Conservation (phyloP, 2,329 filamentous ascomycete species). For the Aspergillus alliaceus region DNA sequence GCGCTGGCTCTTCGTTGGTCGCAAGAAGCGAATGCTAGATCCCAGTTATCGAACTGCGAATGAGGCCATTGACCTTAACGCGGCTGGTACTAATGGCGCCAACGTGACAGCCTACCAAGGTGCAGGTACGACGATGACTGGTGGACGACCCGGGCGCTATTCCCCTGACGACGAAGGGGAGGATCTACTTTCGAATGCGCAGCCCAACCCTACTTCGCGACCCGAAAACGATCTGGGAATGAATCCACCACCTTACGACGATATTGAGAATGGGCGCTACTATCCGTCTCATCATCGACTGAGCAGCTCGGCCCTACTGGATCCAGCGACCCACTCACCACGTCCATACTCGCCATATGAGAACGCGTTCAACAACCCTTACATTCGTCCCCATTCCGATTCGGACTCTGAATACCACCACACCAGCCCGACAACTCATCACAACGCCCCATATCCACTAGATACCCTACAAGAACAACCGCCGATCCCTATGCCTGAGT, state of each 20-base stretch:
- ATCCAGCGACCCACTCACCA: conserved; percentile 11
- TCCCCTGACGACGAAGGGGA: conserved; percentile 37
- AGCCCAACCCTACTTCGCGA: conserved; percentile 34
- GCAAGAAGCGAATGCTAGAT: conserved; percentile 50
- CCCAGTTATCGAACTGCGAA: conserved; percentile 37
- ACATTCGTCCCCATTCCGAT: conserved; percentile 16
- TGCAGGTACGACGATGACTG: conserved; percentile 23
- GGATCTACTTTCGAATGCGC: conserved; percentile 40
- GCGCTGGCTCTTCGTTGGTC: conserved; percentile 77
- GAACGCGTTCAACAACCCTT: conserved; percentile 15
- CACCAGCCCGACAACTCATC: conserved; percentile 11
- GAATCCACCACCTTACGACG: conserved; percentile 18
- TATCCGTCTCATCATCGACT: conserved; percentile 8
- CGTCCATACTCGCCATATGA: conserved; percentile 21
- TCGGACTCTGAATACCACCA: conserved; percentile 17
- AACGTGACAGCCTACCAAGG: conserved; percentile 30
- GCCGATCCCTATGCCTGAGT: conserved; percentile 33
- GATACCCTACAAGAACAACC: conserved; percentile 29
- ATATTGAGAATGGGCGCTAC: conserved; percentile 13
- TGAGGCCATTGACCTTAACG: conserved; percentile 31
- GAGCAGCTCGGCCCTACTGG: conserved; percentile 14
- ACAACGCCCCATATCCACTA: conserved; percentile 18
- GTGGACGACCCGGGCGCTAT: conserved; percentile 25
- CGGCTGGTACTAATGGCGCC: conserved; percentile 13
- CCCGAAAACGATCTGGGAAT: conserved; percentile 11